Conservation (phyloP, 139 green algal species). For the Ulvella scutata region DNA sequence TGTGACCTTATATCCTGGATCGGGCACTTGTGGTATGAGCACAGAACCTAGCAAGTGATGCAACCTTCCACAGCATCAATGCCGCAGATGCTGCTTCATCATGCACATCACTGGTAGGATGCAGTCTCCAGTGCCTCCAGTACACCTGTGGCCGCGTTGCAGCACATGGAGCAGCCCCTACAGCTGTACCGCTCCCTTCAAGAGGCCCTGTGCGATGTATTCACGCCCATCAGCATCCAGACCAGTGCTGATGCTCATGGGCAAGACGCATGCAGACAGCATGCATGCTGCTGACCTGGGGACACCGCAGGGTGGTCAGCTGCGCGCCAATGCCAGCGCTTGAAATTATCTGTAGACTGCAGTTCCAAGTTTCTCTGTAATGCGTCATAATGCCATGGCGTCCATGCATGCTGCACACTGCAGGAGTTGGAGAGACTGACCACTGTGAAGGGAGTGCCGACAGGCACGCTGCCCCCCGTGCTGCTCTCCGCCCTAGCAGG, state of each 20-base stretch:
- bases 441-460: neutral
- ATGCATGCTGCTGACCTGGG: neutral
- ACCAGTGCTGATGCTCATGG: no score
- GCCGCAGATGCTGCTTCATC: no score
- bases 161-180: no score
- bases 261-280: neutral
- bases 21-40: neutral
- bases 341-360: neutral
- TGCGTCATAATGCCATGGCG: no score
- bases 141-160: no score
- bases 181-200: no score
- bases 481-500: neutral
- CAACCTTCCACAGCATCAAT: no score
- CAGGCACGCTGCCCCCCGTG: neutral
- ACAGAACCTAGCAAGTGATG: neutral
- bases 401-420: neutral
- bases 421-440: neutral
- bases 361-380: neutral
- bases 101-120: neutral
- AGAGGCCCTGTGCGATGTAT: no score
- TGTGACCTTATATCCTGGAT: neutral
- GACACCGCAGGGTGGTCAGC: neutral
- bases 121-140: no score
- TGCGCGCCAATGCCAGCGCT: neutral
- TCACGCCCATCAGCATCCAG: no score